These are phyloP conservation scores for Xylariales sp. DNA, from an alignment of 2,329 filamentous ascomycete genomes.

Conservation along the genomic window DNA sequence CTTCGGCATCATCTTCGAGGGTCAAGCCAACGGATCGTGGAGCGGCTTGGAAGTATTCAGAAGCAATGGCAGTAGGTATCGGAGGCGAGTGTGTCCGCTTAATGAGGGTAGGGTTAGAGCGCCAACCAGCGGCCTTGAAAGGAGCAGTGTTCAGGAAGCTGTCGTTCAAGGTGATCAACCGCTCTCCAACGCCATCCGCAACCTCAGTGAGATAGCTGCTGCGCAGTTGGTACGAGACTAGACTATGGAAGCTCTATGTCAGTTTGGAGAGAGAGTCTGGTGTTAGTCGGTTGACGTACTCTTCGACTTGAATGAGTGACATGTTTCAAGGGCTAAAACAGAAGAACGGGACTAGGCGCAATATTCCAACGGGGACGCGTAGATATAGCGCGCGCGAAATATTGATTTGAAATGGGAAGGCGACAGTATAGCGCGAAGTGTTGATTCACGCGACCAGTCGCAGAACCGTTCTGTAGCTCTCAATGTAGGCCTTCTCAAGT, in stretches of 20 bases:
- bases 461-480: too few relatives aligned
- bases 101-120: constrained; percentile 65
- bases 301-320: constrained; percentile 41
- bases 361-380: too few relatives aligned
- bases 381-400: too few relatives aligned
- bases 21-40: constrained; percentile 59
- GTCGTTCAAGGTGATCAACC: constrained; percentile 76
- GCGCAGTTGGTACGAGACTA: constrained; percentile 78
- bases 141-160: constrained; percentile 73
- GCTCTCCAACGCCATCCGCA: constrained; percentile 79
- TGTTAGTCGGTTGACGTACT: constrained; percentile 25
- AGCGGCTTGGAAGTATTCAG: constrained; percentile 74
- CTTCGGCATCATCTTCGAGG: constrained; percentile 67
- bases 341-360: too few relatives aligned
- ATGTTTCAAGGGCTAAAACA: too few relatives aligned
- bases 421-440: too few relatives aligned
- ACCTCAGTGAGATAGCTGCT: constrained; percentile 76
- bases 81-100: constrained; percentile 83
- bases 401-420: too few relatives aligned
- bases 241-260: constrained; percentile 38
- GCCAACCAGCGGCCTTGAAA: constrained; percentile 81
- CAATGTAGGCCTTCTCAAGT: too few relatives aligned
- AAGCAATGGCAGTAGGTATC: constrained; percentile 76
- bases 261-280: neutral
- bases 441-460: too few relatives aligned